Evolutionary conservation across 2,329 filamentous ascomycete species (phyloP).

Genomic region (Graphilbum fragrans): DNA sequence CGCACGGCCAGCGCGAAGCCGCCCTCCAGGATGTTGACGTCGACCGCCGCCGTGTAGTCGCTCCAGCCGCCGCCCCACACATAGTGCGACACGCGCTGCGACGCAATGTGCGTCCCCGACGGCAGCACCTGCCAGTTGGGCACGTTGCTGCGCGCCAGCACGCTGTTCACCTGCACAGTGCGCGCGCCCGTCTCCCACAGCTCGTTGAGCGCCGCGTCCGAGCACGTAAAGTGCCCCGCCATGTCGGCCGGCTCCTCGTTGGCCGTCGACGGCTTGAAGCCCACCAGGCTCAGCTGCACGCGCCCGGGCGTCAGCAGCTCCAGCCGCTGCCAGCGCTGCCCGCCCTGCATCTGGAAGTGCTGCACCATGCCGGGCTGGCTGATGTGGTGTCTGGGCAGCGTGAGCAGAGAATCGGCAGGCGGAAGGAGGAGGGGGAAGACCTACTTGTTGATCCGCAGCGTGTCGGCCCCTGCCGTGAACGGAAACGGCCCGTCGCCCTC

Average conservation of each 20-base stretch:
- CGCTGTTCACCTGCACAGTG: not conserved
- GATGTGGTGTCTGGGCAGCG: not conserved
- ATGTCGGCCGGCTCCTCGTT: not conserved
- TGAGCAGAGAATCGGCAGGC: too few species aligned
- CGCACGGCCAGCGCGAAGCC: not conserved
- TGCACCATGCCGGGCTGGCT: not conserved
- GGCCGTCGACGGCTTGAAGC: not conserved
- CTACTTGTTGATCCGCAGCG: not conserved
- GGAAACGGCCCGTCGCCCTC: not conserved
- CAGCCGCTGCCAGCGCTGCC: not conserved
- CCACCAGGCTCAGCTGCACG: not conserved
- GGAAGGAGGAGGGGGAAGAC: not conserved
- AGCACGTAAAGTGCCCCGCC: not conserved
- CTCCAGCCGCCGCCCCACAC: not conserved
- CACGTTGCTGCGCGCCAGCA: not conserved
- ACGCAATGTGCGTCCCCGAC: not conserved
- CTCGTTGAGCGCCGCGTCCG: not conserved
- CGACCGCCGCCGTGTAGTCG: not conserved
- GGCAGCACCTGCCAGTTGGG: not conserved
- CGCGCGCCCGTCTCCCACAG: not conserved
- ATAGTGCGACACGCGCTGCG: not conserved
- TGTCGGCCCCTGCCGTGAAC: not conserved
- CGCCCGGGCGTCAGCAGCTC: not conserved
- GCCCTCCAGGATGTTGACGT: not conserved
- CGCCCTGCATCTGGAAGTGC: not conserved